Evolutionary conservation across 192 early-diverging fungal species (phyloP).

Genomic region (Backusella sp.): DNA sequence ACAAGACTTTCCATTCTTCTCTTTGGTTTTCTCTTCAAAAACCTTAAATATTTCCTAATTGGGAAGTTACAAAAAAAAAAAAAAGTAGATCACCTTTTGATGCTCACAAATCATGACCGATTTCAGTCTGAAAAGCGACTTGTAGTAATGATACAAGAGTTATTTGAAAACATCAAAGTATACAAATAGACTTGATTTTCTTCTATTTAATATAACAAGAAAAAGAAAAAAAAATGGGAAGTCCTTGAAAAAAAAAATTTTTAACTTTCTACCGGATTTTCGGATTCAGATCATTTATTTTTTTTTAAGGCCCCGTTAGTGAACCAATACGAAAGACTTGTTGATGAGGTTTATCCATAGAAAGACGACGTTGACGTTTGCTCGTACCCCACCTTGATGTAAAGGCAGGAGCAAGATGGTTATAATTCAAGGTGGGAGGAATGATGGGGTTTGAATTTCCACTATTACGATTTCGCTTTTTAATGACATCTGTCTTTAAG

Average conservation of each 20-base stretch:
- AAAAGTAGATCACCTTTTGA: no score
- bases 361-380: neutral
- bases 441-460: conserved; percentile 9
- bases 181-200: no score
- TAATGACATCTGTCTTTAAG: conserved; percentile 82
- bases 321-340: neutral
- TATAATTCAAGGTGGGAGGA: neutral
- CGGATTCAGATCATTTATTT: neutral
- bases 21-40: no score
- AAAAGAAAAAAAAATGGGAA: neutral
- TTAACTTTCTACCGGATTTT: neutral
- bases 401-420: neutral
- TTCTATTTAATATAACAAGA: no score
- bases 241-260: neutral
- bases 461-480: conserved; percentile 72
- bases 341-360: neutral
- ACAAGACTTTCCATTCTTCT: no score
- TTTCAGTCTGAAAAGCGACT: no score
- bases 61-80: no score
- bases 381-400: neutral
- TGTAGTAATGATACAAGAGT: no score
- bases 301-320: neutral
- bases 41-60: no score
- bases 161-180: no score
- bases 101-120: no score